Evolutionary conservation across 768 basidiomycete species (phyloP), one percentile per base, ranked within the genome.

Genomic region (Leccinum aurantiacum): DNA sequence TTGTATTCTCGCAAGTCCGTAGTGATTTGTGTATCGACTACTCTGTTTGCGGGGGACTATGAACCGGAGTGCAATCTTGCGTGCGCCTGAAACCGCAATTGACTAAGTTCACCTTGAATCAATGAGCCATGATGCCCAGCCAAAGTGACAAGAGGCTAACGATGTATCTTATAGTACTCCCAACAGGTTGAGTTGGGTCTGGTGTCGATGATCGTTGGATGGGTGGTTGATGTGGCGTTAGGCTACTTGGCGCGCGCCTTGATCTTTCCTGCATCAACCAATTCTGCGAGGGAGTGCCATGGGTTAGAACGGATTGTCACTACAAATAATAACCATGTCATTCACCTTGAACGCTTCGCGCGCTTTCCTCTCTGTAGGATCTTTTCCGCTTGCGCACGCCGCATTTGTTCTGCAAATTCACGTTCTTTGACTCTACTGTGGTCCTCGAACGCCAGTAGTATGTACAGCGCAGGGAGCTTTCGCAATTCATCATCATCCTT

Each of bases 391-490:
- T 92, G 88, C 4, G 83, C 75, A 61, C 89, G 82, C 25, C 91
- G 81, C 77, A 86, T 87, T 69, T 92, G 87, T 63, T 95, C 93
- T 59, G 95, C 93, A 63, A 93, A 92, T 69, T 96, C 95, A 57
- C 91, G 83, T 74, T 98, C 94, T 35, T 92, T 84, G 15, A 93
- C 87, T 58, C 90, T 85, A 60, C 92, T 90, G 70, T 95, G 95
- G 71, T 95, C 94, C 72, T 99, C 97, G 65, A 95, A 98, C 1
- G 93, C 91, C 38, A 91, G 83, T 24, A 99, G 80, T 60, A 98
- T 90, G 69, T 98, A 97, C 38, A 98, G 80, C 3, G 89, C 90
- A 11, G 96, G 96, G 47, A 98, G 80, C 67, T 83, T 87, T 63
- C 84, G 88, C 54, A 99, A 78, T 62, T 94, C 90, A 0, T 79